Evolutionary conservation across 2,329 filamentous ascomycete species (phyloP), one percentile per base, ranked within the genome.

Genomic region (Incumbomyces delicatus): DNA sequence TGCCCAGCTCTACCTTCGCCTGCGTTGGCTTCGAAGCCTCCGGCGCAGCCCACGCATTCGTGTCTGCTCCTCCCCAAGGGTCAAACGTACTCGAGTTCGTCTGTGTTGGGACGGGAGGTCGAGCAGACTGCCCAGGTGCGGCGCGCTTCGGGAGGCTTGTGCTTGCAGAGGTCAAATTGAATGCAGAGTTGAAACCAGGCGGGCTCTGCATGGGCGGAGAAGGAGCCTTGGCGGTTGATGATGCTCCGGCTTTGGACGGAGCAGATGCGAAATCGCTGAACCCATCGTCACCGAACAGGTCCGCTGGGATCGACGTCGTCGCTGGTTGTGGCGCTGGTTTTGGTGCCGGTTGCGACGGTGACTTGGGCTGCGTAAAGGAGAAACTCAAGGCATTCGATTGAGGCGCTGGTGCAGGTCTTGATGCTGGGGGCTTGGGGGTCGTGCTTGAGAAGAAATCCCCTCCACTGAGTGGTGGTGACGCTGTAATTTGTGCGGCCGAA

Each of bases 361-460:
- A 66, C 41, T 72, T 67, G 48, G 83, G 79, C 11, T 76, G 74
- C 30, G 81, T 76, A 52, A 89, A 83, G 27, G 76, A 77, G 53
- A 83, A 81, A 57, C 85, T 79, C 52, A 74, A 70, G 16, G 75
- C 80, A 52, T 76, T 78, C 52, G 72, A 72, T 31, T 68, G 65
- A 44, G 78, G 73, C 44, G 74, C 50, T 37, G 63, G 63, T 27
- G 68, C 66, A 5, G 66, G 61, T 51, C 66, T 66, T 12, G 62
- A 57, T 56, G 73, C 58, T 5, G 67, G 64, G 8, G 74, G 64
- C 13, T 78, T 65, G 46, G 78, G 80, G 1, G 79, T 68, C n/a
- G 83, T 76, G 17, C 76, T 68, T 58, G 94, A 82, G 61, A 95
- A 95, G 66, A 95, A 92, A 61, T 83, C 77, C 40, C 88, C 87